Base-by-base conservation (phyloP, 345 rosid genomes). In the Gossypium ekmanianum region DNA sequence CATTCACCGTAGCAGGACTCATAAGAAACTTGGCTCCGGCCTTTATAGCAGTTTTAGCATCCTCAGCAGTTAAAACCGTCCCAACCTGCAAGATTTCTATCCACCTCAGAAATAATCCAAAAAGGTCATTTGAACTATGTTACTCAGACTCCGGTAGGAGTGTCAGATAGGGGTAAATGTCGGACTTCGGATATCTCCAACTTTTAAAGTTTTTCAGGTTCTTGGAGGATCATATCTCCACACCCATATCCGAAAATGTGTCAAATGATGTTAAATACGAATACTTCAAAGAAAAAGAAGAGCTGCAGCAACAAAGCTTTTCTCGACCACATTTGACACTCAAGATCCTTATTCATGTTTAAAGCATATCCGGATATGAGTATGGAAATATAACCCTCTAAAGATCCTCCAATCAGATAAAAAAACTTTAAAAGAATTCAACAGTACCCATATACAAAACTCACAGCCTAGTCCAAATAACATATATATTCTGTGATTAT, bases 11-110 rank as follows among this genome's bases (percentile, higher is more conserved):
- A 57, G 84, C 88, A 51, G 92, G 92, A 76, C 92, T 87, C 90
- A 81, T 85, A 62, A 89, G 69, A 80, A 89, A 89, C 76, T 83
- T 85, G 71, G 90, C 92, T 70, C 90, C 89, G 11, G 80, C 82
- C 63, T 45, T 56, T 64, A 54, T 79, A 63, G 90, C 90, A 14
- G 59, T 78, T 62, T 43, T 71, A 54, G 90, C 89, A 78, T 89
- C 90, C 67, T 75, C 70, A 16, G 62, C 78, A 48, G 71, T 82
- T 75, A 89, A 76, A 80, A 84, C 80, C 13, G 89, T 89, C 11
- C 92, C 89, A 74, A 89, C 88, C 89, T 84, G 79, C 54, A 78
- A 72, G 74, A 73, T 11, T 62, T 65, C 22, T 2, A 6, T 22
- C 14, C 68, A 20, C 50, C 27, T 66, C 44, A 54, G 56, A 13